A percentile compares a stretch with the other conserved stretches of the same genome.
Evolutionary conservation across 805 yeast genomes (phyloP).

Genomic region (Candida sonorensis): DNA sequence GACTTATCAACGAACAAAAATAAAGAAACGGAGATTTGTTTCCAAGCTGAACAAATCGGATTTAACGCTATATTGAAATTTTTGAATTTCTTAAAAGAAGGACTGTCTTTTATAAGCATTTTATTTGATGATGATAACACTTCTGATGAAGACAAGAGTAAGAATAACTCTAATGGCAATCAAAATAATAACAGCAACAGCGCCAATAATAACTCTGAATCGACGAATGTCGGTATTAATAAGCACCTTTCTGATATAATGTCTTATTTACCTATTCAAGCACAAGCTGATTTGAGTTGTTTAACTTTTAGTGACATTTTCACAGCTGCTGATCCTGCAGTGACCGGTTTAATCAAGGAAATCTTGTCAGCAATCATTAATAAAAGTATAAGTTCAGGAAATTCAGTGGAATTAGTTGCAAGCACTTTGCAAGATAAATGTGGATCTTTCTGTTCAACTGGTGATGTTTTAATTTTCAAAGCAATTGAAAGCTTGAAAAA

Average conservation of each 20-base stretch:
- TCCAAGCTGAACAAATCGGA: constrained; percentile 89
- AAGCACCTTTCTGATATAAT: constrained; percentile 56
- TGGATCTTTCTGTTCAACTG: constrained; percentile 89
- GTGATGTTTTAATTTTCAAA: constrained; percentile 88
- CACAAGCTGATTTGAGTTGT: constrained; percentile 59
- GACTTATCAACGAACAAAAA: constrained; percentile 41
- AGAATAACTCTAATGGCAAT: too few species aligned
- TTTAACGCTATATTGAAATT: constrained; percentile 70
- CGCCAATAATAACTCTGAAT: too few species aligned
- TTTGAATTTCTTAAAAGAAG: constrained; percentile 77
- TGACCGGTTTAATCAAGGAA: constrained; percentile 69
- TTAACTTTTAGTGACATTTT: constrained; percentile 72
- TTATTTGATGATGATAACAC: constrained; percentile 58
- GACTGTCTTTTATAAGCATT: constrained; percentile 79
- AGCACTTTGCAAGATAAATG: constrained; percentile 85
- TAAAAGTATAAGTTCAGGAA: constrained; percentile 84
- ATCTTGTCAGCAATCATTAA: constrained; percentile 84
- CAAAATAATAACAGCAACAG: too few species aligned
- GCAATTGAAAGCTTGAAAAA: constrained; percentile 87
- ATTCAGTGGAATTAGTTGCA: constrained; percentile 85
- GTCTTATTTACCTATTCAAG: constrained; percentile 58
- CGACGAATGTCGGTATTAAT: too few species aligned
- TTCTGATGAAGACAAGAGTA: too few species aligned
- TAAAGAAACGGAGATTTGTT: constrained; percentile 49
- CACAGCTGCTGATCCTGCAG: constrained; percentile 52